Conservation (phyloP, 163 green algal species). For the Trebouxia gelatinosa region DNA sequence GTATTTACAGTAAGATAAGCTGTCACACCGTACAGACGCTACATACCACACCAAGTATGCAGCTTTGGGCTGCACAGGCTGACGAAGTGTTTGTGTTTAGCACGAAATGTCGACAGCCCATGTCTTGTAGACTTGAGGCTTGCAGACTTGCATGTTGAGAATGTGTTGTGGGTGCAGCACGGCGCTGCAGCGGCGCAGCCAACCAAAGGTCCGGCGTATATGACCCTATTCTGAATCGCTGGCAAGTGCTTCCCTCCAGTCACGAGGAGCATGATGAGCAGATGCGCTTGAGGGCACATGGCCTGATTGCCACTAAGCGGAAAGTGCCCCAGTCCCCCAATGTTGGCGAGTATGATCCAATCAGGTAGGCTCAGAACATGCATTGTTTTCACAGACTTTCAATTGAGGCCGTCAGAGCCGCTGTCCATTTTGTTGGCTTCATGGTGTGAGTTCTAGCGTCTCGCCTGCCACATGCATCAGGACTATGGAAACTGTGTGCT, state of each 20-base stretch:
- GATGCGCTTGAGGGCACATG: constrained; percentile 22
- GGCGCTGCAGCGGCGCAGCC: too few relatives aligned
- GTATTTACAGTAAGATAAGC: too few relatives aligned
- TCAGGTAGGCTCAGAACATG: constrained; percentile 11
- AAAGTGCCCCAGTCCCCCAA: constrained; percentile 25
- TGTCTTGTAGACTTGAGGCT: too few relatives aligned
- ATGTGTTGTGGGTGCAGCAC: too few relatives aligned
- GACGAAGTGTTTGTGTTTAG: too few relatives aligned
- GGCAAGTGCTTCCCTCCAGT: constrained; percentile 17
- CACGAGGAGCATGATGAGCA: constrained; percentile 27
- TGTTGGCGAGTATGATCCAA: constrained; percentile 25
- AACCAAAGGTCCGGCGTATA: not conserved
- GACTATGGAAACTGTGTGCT: not conserved
- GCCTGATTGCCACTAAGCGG: constrained; percentile 24
- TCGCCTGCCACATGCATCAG: not conserved
- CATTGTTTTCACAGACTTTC: too few relatives aligned
- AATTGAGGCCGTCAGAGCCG: too few relatives aligned
- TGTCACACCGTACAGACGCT: too few relatives aligned
- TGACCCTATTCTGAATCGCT: constrained; percentile 2
- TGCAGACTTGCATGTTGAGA: too few relatives aligned
- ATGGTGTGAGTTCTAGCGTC: not conserved
- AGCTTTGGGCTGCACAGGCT: too few relatives aligned
- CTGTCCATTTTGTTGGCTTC: not conserved
- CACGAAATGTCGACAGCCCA: too few relatives aligned
- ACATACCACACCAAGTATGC: too few relatives aligned